Percentiles rank a stretch among this genome's conserved stretches.
phyloP scores from a whole-genome alignment of 140 eudicot species.

The Flaveria floridana region DNA sequence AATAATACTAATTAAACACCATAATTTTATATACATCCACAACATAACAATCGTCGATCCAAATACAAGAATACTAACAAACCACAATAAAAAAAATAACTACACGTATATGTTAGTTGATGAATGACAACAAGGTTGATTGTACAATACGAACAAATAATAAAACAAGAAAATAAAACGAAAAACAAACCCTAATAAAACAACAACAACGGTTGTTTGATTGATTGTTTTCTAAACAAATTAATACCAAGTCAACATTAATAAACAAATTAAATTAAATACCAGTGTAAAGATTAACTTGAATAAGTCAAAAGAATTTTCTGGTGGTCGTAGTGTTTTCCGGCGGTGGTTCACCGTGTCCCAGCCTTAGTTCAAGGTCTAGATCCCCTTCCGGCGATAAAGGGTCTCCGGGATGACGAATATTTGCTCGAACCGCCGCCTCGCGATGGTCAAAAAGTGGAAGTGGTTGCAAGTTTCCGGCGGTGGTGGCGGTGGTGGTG shows the following conservation, averaged over 20 bases:
- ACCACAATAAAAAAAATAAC: not conserved
- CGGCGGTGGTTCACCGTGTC: constrained; percentile 37
- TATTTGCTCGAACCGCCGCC: not conserved
- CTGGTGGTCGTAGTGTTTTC: constrained; percentile 33
- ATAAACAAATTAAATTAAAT: constrained; percentile 10
- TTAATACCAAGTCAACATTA: not conserved
- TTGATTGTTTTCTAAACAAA: no score
- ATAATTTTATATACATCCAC: not conserved
- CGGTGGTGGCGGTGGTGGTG: no score
- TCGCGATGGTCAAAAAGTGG: constrained; percentile 29
- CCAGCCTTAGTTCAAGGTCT: constrained; percentile 64
- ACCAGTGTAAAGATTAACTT: not conserved
- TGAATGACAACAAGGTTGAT: constrained; percentile 11
- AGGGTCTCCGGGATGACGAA: not conserved
- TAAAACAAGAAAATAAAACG: no score
- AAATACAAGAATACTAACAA: not conserved
- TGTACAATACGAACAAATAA: no score
- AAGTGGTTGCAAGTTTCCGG: constrained; percentile 5
- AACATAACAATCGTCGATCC: not conserved
- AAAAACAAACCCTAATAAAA: no score
- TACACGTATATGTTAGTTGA: not conserved
- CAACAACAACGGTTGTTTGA: no score
- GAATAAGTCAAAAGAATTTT: constrained; percentile 32
- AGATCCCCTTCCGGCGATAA: constrained; percentile 25
- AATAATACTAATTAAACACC: no score